phyloP scores from a whole-genome alignment of 257 asterid genomes.

The Gynochthodes officinalis region DNA sequence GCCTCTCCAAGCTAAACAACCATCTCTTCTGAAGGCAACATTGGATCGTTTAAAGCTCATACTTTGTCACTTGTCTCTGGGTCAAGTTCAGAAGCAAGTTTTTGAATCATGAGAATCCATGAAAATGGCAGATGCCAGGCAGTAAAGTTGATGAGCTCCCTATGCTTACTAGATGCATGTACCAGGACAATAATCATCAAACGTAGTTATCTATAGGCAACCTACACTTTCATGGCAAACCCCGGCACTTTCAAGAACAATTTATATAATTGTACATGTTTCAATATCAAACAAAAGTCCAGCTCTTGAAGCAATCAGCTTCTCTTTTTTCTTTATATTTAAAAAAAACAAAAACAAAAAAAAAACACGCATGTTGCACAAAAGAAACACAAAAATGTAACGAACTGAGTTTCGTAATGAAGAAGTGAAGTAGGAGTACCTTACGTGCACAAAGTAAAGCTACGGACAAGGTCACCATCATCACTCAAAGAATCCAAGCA shows the following conservation, averaged over 20 bases:
- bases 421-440: conserved; percentile 12
- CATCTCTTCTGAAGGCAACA: neutral
- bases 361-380: too few relatives aligned
- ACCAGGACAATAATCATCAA: neutral
- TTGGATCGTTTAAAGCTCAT: neutral
- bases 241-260: too few relatives aligned
- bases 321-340: too few relatives aligned
- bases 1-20: neutral
- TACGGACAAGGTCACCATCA: conserved; percentile 5
- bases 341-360: too few relatives aligned
- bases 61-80: neutral
- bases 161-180: too few relatives aligned
- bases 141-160: too few relatives aligned
- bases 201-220: neutral
- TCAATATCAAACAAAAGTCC: neutral
- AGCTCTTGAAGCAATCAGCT: neutral
- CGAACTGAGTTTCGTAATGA: neutral
- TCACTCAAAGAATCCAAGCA: conserved; percentile 9
- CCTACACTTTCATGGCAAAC: neutral
- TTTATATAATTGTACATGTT: neutral
- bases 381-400: neutral
- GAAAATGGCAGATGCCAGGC: too few relatives aligned
- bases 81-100: too few relatives aligned
- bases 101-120: too few relatives aligned
- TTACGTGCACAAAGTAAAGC: conserved; percentile 19